Evolutionary conservation across 352 stramenopile species (phyloP).

Genomic region (Globisporangium barbulae): DNA sequence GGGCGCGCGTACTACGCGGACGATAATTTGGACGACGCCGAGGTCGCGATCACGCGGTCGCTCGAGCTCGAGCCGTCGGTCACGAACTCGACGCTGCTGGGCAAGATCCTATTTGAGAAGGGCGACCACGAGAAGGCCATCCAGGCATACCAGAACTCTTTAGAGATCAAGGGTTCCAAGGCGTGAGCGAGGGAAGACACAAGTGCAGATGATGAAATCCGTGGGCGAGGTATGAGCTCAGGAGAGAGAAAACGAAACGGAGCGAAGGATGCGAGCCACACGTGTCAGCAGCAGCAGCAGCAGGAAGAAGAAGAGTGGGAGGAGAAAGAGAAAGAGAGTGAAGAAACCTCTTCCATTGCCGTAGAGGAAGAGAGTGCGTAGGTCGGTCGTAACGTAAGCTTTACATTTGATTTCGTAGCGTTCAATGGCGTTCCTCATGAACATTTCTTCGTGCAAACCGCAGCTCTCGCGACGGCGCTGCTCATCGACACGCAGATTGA

Average conservation of each 20-base stretch:
- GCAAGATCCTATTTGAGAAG: slow-evolving; percentile 88
- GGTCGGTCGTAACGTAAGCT: neutral
- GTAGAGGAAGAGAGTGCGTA: slow-evolving; percentile 3
- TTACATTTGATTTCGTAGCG: neutral
- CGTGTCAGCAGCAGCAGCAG: too few species aligned
- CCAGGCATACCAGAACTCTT: slow-evolving; percentile 78
- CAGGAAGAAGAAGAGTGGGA: neutral
- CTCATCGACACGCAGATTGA: too few species aligned
- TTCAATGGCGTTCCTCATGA: too few species aligned
- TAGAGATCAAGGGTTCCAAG: slow-evolving; percentile 50
- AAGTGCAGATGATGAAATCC: neutral
- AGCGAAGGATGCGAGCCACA: too few species aligned
- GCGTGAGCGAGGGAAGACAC: slow-evolving; percentile 8
- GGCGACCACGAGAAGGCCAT: slow-evolving; percentile 86
- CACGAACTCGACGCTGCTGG: slow-evolving; percentile 79
- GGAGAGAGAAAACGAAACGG: neutral
- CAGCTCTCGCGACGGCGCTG: too few species aligned
- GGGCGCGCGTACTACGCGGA: slow-evolving; percentile 82
- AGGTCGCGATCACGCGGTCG: slow-evolving; percentile 57
- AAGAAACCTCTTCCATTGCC: neutral
- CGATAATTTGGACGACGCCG: slow-evolving; percentile 77
- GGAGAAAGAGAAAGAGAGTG: neutral
- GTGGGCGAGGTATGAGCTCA: neutral
- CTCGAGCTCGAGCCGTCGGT: slow-evolving; percentile 73
- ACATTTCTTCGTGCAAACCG: too few species aligned